Evolutionary conservation across 1,284 basidiomycete species (phyloP), one percentile per base, ranked within the genome.

Genomic region (Irpex sp.): DNA sequence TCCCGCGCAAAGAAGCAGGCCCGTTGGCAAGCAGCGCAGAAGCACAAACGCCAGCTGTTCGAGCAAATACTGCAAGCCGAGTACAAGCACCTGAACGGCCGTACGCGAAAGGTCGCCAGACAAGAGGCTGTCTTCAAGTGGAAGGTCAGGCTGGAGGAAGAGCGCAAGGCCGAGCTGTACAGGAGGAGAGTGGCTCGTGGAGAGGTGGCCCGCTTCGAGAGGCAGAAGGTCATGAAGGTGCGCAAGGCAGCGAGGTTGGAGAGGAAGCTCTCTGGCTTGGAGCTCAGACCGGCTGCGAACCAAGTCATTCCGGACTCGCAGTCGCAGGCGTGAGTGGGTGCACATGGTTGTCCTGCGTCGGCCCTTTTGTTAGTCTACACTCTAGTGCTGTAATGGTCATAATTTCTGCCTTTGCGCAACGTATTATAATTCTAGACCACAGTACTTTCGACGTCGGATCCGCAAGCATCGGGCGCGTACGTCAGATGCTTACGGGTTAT

Each of bases 51-150:
- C 54, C 73, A 75, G 15, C 76, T 88, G 61, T 77, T 88, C 60
- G 77, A 81, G 65, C 76, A 85, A 64, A 83, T 84, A 67, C 77
- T 86, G 59, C 73, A 77, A 26, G 78, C 78, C 8, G 91, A 92
- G 68, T 70, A 86, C 66, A 76, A 78, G 62, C 74, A 85, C 63
- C 71, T 87, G 61, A 78, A 81, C 56, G 87, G 86, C 19, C 84
- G 88, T 55, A 83, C 79, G 34, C 75, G 75, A 60, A 78, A 79
- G 62, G 85, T 88, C 63, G 89, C 88, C 1, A 82, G 80, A 58
- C 86, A 85, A 11, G 91, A 93, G 70, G 91, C 88, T 58, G 80
- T 81, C 34, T 92, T 85, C 79, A 89, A 86, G 73, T 93, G 87
- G 83, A 82, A 85, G 67, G 81, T 84, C 70, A 77, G 78, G 64